Evolutionary conservation across 805 yeast species (phyloP).

Genomic region (Starmerella asiatica): DNA sequence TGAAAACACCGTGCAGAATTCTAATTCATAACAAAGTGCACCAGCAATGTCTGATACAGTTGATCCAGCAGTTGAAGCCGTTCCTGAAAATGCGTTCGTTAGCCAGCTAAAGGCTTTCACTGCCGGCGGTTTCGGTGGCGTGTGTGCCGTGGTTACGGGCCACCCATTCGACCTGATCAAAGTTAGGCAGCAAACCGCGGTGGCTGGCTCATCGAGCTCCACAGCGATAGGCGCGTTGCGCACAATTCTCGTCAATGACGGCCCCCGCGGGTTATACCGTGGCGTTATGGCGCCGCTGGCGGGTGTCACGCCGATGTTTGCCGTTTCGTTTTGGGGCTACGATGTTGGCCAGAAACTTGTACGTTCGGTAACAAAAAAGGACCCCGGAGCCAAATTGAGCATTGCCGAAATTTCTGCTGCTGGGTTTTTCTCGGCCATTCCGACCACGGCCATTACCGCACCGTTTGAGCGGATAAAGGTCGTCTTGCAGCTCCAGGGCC

Average conservation of each 20-base stretch:
- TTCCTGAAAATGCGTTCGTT: conserved; percentile 26
- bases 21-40: too few species aligned
- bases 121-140: conserved; percentile 94
- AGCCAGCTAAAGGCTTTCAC: conserved; percentile 79
- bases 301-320: conserved; percentile 99
- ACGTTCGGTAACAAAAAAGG: conserved; percentile 28
- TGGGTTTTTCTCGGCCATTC: conserved; percentile 87
- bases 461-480: conserved; percentile 95
- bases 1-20: too few species aligned
- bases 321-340: conserved; percentile 97
- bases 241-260: conserved; percentile 57
- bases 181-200: conserved; percentile 74
- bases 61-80: conserved; percentile 16
- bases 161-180: conserved; percentile 93
- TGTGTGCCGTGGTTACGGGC: conserved; percentile 89
- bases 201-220: conserved; percentile 31
- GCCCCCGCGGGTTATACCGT: conserved; percentile 69
- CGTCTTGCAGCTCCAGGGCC: conserved; percentile 66
- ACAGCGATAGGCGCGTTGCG: conserved; percentile 41
- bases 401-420: conserved; percentile 72
- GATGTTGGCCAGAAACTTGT: conserved; percentile 80
- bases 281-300: conserved; percentile 88
- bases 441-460: conserved; percentile 92
- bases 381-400: conserved; percentile 35
- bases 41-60: conserved; percentile 19